Conservation (phyloP, 1,284 basidiomycete species). For the Cutaneotrichosporon sp. region DNA sequence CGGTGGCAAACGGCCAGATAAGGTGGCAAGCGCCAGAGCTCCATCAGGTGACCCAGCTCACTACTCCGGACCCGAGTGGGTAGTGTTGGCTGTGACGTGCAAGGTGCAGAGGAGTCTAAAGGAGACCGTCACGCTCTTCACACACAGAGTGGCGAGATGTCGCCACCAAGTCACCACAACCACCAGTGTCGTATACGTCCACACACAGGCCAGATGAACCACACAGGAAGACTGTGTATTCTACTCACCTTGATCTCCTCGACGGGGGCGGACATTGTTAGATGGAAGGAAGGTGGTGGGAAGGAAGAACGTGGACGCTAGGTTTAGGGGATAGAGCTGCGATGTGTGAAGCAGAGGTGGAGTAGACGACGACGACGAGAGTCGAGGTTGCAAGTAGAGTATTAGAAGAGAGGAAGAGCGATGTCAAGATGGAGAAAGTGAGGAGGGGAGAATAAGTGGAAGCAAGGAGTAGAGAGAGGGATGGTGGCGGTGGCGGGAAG, state of each 20-base stretch:
- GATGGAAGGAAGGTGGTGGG: slow-evolving; percentile 15
- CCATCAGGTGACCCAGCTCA: neutral
- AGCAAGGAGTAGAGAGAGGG: neutral
- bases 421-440: slow-evolving; percentile 4
- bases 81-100: neutral
- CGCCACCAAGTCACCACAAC: neutral
- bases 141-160: neutral
- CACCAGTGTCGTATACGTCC: neutral
- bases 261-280: slow-evolving; percentile 25
- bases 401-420: slow-evolving; percentile 12
- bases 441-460: neutral
- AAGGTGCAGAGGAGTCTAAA: neutral
- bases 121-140: neutral
- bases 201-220: neutral
- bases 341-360: slow-evolving; percentile 1
- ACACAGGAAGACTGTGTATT: neutral
- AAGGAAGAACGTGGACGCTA: slow-evolving; percentile 9
- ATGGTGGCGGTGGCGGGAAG: neutral
- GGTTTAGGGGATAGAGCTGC: neutral
- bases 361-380: slow-evolving; percentile 8
- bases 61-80: neutral
- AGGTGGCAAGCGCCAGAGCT: neutral
- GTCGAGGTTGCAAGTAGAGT: slow-evolving; percentile 1
- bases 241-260: slow-evolving; percentile 30
- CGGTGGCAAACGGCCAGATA: neutral